phyloP scores from a whole-genome alignment of 116 monocot species.

The Thalassia testudinum region DNA sequence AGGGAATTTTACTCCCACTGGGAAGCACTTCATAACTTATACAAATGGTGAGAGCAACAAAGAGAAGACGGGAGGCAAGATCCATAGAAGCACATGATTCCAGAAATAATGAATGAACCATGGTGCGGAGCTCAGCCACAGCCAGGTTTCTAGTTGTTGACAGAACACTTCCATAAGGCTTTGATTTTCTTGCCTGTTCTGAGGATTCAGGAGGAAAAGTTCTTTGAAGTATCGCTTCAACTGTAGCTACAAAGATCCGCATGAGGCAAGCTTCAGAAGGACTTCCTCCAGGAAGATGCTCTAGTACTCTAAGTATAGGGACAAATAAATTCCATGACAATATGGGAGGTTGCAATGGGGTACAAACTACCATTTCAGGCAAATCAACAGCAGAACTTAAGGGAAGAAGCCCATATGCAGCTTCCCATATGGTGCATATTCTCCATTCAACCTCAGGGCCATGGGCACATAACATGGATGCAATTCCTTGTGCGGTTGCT shows the following conservation, averaged over 20 bases:
- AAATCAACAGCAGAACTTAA: slow-evolving; percentile 72
- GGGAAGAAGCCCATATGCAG: slow-evolving; percentile 84
- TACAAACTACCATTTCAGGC: slow-evolving; percentile 72
- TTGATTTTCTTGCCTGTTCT: slow-evolving; percentile 36
- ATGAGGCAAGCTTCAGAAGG: slow-evolving; percentile 88
- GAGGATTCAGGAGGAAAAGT: slow-evolving; percentile 51
- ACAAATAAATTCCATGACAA: slow-evolving; percentile 75
- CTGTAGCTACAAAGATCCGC: slow-evolving; percentile 86
- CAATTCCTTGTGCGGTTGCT: slow-evolving; percentile 88
- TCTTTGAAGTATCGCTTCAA: slow-evolving; percentile 72
- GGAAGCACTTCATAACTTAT: slow-evolving; percentile 72
- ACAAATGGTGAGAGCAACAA: slow-evolving; percentile 78
- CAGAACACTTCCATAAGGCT: slow-evolving; percentile 26
- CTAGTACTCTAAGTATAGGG: slow-evolving; percentile 68
- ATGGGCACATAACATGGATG: slow-evolving; percentile 82
- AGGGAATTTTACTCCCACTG: slow-evolving; percentile 67
- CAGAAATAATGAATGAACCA: slow-evolving; percentile 78
- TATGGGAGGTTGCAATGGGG: slow-evolving; percentile 73
- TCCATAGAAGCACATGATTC: slow-evolving; percentile 85
- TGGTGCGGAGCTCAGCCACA: slow-evolving; percentile 71
- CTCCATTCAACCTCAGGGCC: slow-evolving; percentile 91
- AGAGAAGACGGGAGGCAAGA: slow-evolving; percentile 65
- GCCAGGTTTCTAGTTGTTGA: slow-evolving; percentile 54
- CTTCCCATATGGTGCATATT: slow-evolving; percentile 93
- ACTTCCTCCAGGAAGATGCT: slow-evolving; percentile 76